Percentiles rank a stretch among this genome's conserved stretches.
Conservation (phyloP, 176 grass and related monocot genomes). For the Zizania latifolia region DNA sequence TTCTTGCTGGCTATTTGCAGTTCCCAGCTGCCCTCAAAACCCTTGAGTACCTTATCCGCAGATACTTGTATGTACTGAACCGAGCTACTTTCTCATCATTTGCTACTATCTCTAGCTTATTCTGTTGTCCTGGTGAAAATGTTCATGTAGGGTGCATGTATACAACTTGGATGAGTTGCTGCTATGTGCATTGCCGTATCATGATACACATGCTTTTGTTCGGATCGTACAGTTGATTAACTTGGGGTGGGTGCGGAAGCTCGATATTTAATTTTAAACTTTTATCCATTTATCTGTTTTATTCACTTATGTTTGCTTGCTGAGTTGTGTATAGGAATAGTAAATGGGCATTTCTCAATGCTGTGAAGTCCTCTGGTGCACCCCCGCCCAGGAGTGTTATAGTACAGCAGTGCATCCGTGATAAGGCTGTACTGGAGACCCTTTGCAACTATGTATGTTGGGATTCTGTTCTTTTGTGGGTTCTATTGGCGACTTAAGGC, state of each 20-base stretch:
- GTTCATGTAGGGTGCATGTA: conserved; percentile 73
- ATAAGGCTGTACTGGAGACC: conserved; percentile 75
- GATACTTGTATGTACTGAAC: conserved; percentile 59
- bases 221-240: conserved; percentile 80
- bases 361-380: conserved; percentile 65
- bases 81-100: conserved; percentile 5
- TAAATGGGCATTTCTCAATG: conserved; percentile 88
- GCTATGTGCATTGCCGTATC: conserved; percentile 69
- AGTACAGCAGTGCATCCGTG: conserved; percentile 84
- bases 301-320: background rate
- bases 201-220: conserved; percentile 83
- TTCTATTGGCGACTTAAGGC: background rate
- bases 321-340: conserved; percentile 55
- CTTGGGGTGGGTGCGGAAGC: conserved; percentile 46
- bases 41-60: conserved; percentile 79
- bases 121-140: conserved; percentile 28
- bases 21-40: conserved; percentile 67
- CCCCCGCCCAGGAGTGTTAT: conserved; percentile 72
- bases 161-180: conserved; percentile 85
- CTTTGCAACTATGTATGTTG: conserved; percentile 76
- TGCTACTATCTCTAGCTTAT: conserved; percentile 6
- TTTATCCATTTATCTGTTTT: background rate
- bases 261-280: background rate
- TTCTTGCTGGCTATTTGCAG: conserved; percentile 76
- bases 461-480: background rate